Conservation (phyloP, 441 rosid genomes). For the Metrosideros polymorpha region DNA sequence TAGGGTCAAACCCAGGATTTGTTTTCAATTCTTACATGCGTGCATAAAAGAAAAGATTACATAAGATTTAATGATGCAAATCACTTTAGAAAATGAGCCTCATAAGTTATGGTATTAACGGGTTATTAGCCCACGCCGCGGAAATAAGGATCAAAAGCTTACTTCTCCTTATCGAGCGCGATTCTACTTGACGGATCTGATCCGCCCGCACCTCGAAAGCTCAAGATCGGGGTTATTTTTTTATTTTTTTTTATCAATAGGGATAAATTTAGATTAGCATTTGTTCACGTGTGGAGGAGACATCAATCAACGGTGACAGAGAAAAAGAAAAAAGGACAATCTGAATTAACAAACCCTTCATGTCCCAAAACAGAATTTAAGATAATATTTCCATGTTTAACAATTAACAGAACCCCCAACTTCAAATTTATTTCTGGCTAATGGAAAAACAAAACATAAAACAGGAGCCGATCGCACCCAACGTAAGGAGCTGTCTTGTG, state of each 20-base stretch:
- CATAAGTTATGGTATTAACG: too few species aligned
- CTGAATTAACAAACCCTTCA: neutral
- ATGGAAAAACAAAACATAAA: neutral
- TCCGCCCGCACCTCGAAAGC: rapidly evolving
- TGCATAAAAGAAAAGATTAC: too few species aligned
- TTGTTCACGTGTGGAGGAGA: neutral
- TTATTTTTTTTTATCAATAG: too few species aligned
- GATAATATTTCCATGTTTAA: neutral
- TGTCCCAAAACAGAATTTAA: neutral
- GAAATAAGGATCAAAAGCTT: neutral
- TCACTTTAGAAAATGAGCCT: too few species aligned
- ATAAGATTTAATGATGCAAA: too few species aligned
- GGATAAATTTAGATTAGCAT: too few species aligned
- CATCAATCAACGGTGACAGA: neutral
- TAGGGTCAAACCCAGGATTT: too few species aligned
- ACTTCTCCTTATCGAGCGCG: slow-evolving; percentile 54
- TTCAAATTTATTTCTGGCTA: neutral
- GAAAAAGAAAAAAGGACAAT: neutral
- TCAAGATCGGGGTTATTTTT: too few species aligned
- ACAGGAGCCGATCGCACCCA: neutral
- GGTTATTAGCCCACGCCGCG: rapidly evolving
- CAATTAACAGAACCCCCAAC: neutral
- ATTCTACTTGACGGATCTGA: rapidly evolving
- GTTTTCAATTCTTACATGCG: too few species aligned
- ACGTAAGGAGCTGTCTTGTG: neutral